A percentile compares a stretch with the other conserved stretches of the same genome.
phyloP scores from a whole-genome alignment of 2,329 filamentous ascomycete species.

The Tothia fuscella region DNA sequence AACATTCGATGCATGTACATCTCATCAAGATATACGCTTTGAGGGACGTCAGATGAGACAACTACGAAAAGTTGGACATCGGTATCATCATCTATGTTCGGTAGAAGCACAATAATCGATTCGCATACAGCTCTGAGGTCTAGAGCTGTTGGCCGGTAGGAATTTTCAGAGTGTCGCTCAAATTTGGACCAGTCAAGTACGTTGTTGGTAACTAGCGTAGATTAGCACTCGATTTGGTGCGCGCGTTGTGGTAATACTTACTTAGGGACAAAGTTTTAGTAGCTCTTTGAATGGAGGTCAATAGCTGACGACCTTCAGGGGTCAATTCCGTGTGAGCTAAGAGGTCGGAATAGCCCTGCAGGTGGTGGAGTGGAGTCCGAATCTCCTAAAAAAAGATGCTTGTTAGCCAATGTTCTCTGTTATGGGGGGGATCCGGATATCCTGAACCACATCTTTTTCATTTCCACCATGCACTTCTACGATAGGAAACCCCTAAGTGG shows the following conservation, averaged over 20 bases:
- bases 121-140: slow-evolving; percentile 23
- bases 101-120: slow-evolving; percentile 22
- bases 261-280: slow-evolving; percentile 25
- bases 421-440: too few species aligned
- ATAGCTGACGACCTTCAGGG: slow-evolving; percentile 21
- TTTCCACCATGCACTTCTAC: too few species aligned
- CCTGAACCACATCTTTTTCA: too few species aligned
- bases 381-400: too few species aligned
- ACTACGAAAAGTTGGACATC: slow-evolving; percentile 23
- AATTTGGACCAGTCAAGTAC: slow-evolving; percentile 27
- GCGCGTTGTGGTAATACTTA: too few species aligned
- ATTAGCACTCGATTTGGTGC: too few species aligned
- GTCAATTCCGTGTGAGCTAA: slow-evolving; percentile 21
- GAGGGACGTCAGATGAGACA: slow-evolving; percentile 21
- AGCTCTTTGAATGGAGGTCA: slow-evolving; percentile 23
- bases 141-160: slow-evolving; percentile 20
- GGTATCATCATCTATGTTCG: slow-evolving; percentile 22
- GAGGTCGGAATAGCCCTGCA: slow-evolving; percentile 26
- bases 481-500: too few species aligned
- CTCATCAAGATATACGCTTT: slow-evolving; percentile 23
- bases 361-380: slow-evolving; percentile 24
- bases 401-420: too few species aligned
- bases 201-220: slow-evolving; percentile 27
- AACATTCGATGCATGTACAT: slow-evolving; percentile 23
- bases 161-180: slow-evolving; percentile 21